Percentiles rank a stretch among this genome's conserved stretches.
Conservation (phyloP, 768 basidiomycete genomes). For the Galerina sulciceps region DNA sequence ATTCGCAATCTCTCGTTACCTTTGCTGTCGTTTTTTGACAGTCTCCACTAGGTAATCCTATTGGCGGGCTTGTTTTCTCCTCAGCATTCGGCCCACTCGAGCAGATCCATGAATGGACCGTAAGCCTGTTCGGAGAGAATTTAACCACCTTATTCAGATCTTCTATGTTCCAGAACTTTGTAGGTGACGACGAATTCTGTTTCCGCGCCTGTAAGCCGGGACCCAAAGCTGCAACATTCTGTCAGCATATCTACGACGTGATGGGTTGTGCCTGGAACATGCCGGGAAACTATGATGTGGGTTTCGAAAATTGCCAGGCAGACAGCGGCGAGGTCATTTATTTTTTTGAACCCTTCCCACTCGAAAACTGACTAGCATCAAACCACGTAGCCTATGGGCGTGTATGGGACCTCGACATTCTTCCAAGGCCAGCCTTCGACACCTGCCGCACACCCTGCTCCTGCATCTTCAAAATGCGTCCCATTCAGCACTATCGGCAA, state of each 20-base stretch:
- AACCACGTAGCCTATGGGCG: conserved; percentile 59
- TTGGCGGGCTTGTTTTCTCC: conserved; percentile 76
- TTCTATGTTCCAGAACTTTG: conserved; percentile 54
- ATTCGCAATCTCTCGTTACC: neutral
- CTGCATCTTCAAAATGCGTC: conserved; percentile 65
- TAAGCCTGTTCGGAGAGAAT: conserved; percentile 25
- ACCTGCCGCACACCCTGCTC: conserved; percentile 59
- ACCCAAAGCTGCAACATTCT: conserved; percentile 51
- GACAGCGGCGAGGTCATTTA: conserved; percentile 51
- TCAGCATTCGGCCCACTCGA: conserved; percentile 61
- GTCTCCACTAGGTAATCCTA: conserved; percentile 48
- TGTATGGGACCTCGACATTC: conserved; percentile 72
- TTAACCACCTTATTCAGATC: neutral
- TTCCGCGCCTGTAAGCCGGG: conserved; percentile 70
- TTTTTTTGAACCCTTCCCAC: neutral
- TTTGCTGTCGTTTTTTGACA: conserved; percentile 2
- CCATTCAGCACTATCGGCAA: conserved; percentile 56
- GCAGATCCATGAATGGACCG: conserved; percentile 78
- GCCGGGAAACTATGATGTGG: conserved; percentile 51
- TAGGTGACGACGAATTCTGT: conserved; percentile 66
- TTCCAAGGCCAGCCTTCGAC: conserved; percentile 63
- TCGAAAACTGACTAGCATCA: conserved; percentile 1
- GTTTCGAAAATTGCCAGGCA: conserved; percentile 56
- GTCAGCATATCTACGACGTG: conserved; percentile 63
- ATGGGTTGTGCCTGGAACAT: conserved; percentile 69